phyloP scores from a whole-genome alignment of 768 basidiomycete species.

The Sutorius australiensis region DNA sequence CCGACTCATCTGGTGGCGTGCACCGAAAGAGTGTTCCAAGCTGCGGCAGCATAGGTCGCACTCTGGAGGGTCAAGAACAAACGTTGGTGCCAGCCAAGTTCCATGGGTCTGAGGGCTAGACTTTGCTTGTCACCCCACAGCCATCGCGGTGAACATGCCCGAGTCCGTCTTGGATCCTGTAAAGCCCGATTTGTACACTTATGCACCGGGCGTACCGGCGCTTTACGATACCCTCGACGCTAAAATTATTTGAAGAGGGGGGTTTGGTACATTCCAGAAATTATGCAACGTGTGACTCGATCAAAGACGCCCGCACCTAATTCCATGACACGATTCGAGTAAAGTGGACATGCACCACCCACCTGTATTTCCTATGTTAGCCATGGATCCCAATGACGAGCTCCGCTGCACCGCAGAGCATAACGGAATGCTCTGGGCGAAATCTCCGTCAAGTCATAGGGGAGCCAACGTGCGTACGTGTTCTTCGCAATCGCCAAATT shows the following conservation, averaged over 20 bases:
- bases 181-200: conserved; percentile 18
- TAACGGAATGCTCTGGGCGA: conserved; percentile 12
- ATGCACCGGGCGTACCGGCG: conserved; percentile 14
- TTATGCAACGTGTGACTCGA: conserved; percentile 24
- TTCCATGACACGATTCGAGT: conserved; percentile 9
- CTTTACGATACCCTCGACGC: conserved; percentile 18
- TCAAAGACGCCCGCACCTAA: conserved; percentile 13
- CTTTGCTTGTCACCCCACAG: conserved; percentile 9
- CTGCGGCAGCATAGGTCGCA: conserved; percentile 15
- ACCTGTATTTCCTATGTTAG: conserved; percentile 19
- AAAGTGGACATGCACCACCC: conserved; percentile 22
- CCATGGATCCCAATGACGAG: conserved; percentile 15
- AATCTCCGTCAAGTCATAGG: conserved; percentile 25
- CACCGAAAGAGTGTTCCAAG: conserved; percentile 18
- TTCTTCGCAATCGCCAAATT: conserved; percentile 21
- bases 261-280: conserved; percentile 21
- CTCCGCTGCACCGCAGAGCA: conserved; percentile 21
- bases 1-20: conserved; percentile 27
- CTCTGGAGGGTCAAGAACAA: background rate
- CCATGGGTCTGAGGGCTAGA: conserved; percentile 29
- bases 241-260: conserved; percentile 10
- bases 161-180: conserved; percentile 11
- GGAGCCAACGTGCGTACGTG: conserved; percentile 14
- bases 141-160: conserved; percentile 5
- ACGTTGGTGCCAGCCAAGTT: conserved; percentile 10